Evolutionary conservation across 208 protist species (phyloP), one percentile per base, ranked within the genome.

Genomic region (Histomonas meleagridis): DNA sequence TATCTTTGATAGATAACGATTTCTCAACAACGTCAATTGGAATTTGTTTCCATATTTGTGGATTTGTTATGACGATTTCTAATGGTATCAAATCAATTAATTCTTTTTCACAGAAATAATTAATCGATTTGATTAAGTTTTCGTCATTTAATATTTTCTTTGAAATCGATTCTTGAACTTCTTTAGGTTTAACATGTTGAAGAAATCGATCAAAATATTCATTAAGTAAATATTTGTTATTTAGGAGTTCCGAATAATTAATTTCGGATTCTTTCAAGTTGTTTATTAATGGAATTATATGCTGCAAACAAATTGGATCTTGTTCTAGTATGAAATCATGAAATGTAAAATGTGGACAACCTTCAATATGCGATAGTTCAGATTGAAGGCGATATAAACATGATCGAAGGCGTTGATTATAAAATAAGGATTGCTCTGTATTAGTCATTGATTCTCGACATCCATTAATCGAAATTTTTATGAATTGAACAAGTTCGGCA

Each of bases 401-500:
- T 1, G n/a, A 86, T 86, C 76, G 23, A 2, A 86, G 26, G 21
- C 76, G 23, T 28, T 51, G 76, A 38, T 51, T 55, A 28, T 55
- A 86, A 55, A 86, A 86, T 38, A 86, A 38, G 40, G 76, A 53
- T 12, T 86, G 26, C 1, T 51, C 16, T 21, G n/a, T 86, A 3
- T 49, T 18, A 53, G 23, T 18, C 9, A 86, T 18, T 12, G 76
- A 9, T 2, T 18, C 7, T 32, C 23, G 4, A 32, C 51, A 32
- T 55, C 76, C 76, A 40, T 86, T 9, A 38, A 46, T 86, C 18
- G 76, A 40, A 38, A n/a, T 86, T 57, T 48, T 48, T 16, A 86
- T 86, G 38, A 55, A 86, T 55, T 86, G 76, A 0, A 86, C 12
- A 38, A 86, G 38, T 86, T 86, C 76, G 26, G 43, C 76, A n/a